Evolutionary conservation across 2,329 filamentous ascomycete species (phyloP), one percentile per base, ranked within the genome.

Genomic region (Phialemoniopsis sp.): DNA sequence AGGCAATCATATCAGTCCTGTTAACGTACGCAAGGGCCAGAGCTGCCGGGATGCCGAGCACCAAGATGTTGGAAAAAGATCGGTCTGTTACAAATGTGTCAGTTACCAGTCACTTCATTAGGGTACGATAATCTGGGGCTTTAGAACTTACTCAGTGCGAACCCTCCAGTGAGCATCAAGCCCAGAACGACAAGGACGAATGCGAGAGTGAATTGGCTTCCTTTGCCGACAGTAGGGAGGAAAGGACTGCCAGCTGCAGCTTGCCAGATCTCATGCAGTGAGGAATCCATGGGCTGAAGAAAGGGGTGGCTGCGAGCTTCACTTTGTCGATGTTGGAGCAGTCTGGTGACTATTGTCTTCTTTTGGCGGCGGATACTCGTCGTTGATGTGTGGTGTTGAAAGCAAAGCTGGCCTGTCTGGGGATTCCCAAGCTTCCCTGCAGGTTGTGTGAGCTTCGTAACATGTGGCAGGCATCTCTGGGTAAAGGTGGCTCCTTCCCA

Each of bases 231-330:
- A 42, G 80, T 61, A 46, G 91, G 89, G 53, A 82, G 67, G 70
- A 93, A 97, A 47, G 89, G 87, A 70, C 80, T 85, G 76, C 81
- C 80, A 66, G 87, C 80, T 70, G 90, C 87, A 76, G 88, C 87
- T 76, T 94, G 85, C 91, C 91, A 97, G 71, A 95, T 78, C 65
- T 93, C 82, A 68, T 85, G 82, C 66, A 95, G 73, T 74, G 87
- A 88, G 58, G 82, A 79, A 78, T 86, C 83, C 82, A 87, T 87
- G 70, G 72, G 73, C 56, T 49, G 49, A 37, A 39, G 38, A 16
- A 14, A 26, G 10, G 21, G 10, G 10, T 26, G 10, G 21, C 21
- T 26, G 21, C 21, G 21, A n/a, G n/a, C n/a, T n/a, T n/a, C n/a
- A n/a, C n/a, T n/a, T n/a, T n/a, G n/a, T n/a, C n/a, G n/a, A n/a